Evolutionary conservation across 805 yeast species (phyloP).

Genomic region (Barnettozyma wickerhamii): DNA sequence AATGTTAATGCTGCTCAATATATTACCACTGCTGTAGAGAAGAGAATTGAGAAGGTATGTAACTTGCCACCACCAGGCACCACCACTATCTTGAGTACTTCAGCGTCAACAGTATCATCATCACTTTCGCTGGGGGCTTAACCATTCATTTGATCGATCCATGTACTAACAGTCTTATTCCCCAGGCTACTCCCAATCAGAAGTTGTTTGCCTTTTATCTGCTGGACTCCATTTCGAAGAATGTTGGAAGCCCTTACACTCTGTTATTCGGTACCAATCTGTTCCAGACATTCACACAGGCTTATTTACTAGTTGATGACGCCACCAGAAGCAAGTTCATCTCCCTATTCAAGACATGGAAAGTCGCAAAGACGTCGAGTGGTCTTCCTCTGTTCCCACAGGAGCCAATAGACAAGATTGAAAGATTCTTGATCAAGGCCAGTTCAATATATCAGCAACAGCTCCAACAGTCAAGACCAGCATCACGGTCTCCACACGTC

Average conservation of each 20-base stretch:
- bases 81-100: background rate
- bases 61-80: background rate
- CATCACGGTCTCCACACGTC: constrained; percentile 1
- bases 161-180: constrained; percentile 9
- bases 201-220: constrained; percentile 82
- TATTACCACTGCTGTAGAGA: constrained; percentile 70
- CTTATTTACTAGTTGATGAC: constrained; percentile 77
- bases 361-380: constrained; percentile 53
- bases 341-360: constrained; percentile 87
- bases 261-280: constrained; percentile 66
- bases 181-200: constrained; percentile 66
- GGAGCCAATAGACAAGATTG: constrained; percentile 67
- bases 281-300: constrained; percentile 64
- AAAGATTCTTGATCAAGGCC: constrained; percentile 62
- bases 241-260: constrained; percentile 88
- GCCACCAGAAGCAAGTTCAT: constrained; percentile 67
- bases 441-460: constrained; percentile 39
- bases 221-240: constrained; percentile 87
- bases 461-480: constrained; percentile 7
- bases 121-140: no score
- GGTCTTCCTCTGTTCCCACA: constrained; percentile 68
- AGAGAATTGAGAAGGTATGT: constrained; percentile 58
- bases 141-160: no score
- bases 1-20: constrained; percentile 72
- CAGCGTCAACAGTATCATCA: no score